Evolutionary conservation across 2,329 filamentous ascomycete genomes (phyloP), one percentile per base, ranked within the genome.

Genomic region (Epichloe festucae): DNA sequence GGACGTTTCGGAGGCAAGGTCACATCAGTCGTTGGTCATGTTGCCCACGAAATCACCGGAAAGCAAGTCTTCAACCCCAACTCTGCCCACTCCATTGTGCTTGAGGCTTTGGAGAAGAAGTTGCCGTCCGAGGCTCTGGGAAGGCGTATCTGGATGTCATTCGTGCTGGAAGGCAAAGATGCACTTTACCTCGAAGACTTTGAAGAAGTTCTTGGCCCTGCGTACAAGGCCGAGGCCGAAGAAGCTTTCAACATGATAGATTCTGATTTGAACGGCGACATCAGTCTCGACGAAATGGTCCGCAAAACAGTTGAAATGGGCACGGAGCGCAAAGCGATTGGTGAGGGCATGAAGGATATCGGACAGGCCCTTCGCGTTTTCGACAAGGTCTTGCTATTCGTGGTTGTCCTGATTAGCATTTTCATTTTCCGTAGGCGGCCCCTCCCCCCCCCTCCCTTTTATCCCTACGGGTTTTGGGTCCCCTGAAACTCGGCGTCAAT

Each of bases 61-160:
- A 95, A 94, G 71, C 82, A 95, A 62, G 85, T 96, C 21, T 95
- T 97, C 72, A 95, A 96, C 67, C 85, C 89, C 14, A 91, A 87
- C 61, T 87, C 89, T 5, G 84, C 90, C 1, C 90, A 96, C 65
- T 93, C 89, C 0, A 81, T 97, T 47, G 89, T 97, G 5, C 75
- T 94, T 12, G 82, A 94, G 64, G 93, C 91, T 8, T 75, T 97
- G 35, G 90, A 96, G 67, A 91, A 89, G 70, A 82, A 79, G 43
- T 76, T 78, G 54, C 87, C 89, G 6, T 88, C 89, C 0, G 90
- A 97, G 65, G 93, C 93, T n/a, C 73, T 97, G 53, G 90, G 88
- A n/a, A 85, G 82, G 58, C 85, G 93, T 62, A 84, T 97, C 56
- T 97, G 93, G 93, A 95, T 96, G 88, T 96, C 90, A 1, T 95